Conservation (phyloP, 345 rosid genomes). For the Arabis hirsuta region DNA sequence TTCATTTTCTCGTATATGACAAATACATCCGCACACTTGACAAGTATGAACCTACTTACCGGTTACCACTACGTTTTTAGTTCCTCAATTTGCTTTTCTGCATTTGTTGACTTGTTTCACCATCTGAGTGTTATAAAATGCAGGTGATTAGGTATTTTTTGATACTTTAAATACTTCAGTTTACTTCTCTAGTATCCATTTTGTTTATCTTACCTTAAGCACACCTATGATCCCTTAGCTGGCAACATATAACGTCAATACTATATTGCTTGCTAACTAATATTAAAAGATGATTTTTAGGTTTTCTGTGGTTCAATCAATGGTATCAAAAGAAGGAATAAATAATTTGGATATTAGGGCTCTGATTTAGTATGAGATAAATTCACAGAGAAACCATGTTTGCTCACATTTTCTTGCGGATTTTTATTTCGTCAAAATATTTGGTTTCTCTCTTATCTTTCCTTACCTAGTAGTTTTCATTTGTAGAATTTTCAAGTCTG, state of each 20-base stretch:
- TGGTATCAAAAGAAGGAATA: slow-evolving; percentile 18
- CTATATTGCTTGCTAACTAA: slow-evolving; percentile 12
- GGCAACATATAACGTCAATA: slow-evolving; percentile 5
- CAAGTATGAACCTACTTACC: slow-evolving; percentile 67
- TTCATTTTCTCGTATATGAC: slow-evolving; percentile 89
- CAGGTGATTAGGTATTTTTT: slow-evolving; percentile 1
- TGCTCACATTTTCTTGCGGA: slow-evolving; percentile 3
- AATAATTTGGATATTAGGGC: slow-evolving; percentile 14
- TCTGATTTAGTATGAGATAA: slow-evolving; percentile 24
- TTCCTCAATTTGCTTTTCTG: slow-evolving; percentile 27
- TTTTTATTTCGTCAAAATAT: slow-evolving; percentile 10
- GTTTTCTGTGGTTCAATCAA: neutral
- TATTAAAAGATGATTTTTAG: neutral
- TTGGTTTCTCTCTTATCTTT: slow-evolving; percentile 12
- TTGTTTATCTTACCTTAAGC: slow-evolving; percentile 5
- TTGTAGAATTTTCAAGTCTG: slow-evolving; percentile 67
- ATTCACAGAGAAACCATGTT: slow-evolving; percentile 12
- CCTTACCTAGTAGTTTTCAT: neutral
- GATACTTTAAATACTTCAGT: slow-evolving; percentile 17
- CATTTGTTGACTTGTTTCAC: slow-evolving; percentile 20
- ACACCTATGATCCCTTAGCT: slow-evolving; percentile 24
- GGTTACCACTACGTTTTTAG: slow-evolving; percentile 22
- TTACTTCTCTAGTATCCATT: slow-evolving; percentile 17
- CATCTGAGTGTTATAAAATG: slow-evolving; percentile 3
- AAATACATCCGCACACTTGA: slow-evolving; percentile 88